A percentile compares a stretch with the other conserved stretches of the same genome.
phyloP scores from a whole-genome alignment of 495 filamentous ascomycete genomes.

The Penicillium steckii region DNA sequence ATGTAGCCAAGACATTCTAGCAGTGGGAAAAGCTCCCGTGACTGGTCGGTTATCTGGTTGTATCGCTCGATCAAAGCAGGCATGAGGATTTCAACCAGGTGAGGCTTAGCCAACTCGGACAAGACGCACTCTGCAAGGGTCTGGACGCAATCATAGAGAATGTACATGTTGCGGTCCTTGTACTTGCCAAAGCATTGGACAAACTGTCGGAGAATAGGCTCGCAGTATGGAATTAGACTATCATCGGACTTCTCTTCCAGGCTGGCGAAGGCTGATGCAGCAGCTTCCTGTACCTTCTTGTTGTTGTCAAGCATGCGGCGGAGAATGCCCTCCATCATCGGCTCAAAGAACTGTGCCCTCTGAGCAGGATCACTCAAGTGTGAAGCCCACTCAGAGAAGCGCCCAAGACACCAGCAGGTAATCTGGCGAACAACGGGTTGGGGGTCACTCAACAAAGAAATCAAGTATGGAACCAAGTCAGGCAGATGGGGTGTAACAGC shows the following conservation, averaged over 20 bases:
- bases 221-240: conserved; percentile 76
- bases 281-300: conserved; percentile 97
- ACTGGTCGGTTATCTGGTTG: conserved; percentile 83
- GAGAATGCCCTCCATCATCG: conserved; percentile 97
- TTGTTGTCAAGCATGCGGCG: conserved; percentile 93
- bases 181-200: conserved; percentile 89
- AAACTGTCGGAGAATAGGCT: conserved; percentile 88
- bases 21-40: conserved; percentile 89
- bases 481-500: conserved; percentile 89
- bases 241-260: conserved; percentile 90
- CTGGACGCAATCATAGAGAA: conserved; percentile 98
- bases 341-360: conserved; percentile 79
- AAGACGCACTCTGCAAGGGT: conserved; percentile 92
- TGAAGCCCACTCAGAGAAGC: conserved; percentile 93
- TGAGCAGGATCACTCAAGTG: conserved; percentile 63
- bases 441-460: conserved; percentile 77
- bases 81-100: conserved; percentile 85
- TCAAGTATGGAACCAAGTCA: conserved; percentile 85
- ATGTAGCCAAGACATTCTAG: conserved; percentile 95
- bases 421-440: conserved; percentile 96
- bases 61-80: conserved; percentile 89
- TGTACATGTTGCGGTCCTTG: conserved; percentile 98
- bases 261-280: conserved; percentile 92
- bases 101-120: conserved; percentile 69
- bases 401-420: conserved; percentile 94